Base-by-base conservation (phyloP, 2,329 filamentous ascomycete genomes). In the Claviceps lovelessii region DNA sequence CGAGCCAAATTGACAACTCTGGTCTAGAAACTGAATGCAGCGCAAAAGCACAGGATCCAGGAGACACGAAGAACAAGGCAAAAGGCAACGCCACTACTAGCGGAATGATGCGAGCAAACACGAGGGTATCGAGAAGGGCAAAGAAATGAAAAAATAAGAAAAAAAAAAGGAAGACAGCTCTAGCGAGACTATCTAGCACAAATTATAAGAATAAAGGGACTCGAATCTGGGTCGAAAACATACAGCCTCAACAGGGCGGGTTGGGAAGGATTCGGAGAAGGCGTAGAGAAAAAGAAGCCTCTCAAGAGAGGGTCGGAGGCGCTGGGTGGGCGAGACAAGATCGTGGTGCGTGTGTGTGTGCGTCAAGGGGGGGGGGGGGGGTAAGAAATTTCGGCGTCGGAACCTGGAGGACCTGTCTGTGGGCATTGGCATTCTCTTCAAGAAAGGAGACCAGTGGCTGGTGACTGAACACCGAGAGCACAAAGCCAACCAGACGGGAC, bases 301-400 rank as follows among this genome's bases (percentile, higher is more conserved):
- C 13, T 28, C 54, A 54, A 52, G 53, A 53, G 52, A 55, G 53
- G 53, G 49, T 52, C 48, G 47, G 53, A 54, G 52, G 55, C 56
- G 58, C 54, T 56, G 55, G 54, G 58, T 50, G 56, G 55, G 54
- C 55, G 49, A 56, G 55, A 56, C 55, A 54, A 52, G 55, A 57
- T 56, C 56, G 57, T 55, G 56, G 58, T 54, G 54, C 41, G 55
- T 15, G 57, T 49, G 55, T 17, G 49, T 51, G 35, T 42, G 28
- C n/a, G 53, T 52, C 13, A 17, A 41, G 37, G 53, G 52, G 49
- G 54, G 50, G 47, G 54, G 49, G 19, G 28, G 53, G 57, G 57
- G 54, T 48, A 53, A 53, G 59, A 58, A 59, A 59, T 59, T 60
- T 60, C 59, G 56, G 56, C 44, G 57, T 57, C 54, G 52, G 55